Conservation (phyloP, 805 yeast species). For the Monosporozyma servazzii region DNA sequence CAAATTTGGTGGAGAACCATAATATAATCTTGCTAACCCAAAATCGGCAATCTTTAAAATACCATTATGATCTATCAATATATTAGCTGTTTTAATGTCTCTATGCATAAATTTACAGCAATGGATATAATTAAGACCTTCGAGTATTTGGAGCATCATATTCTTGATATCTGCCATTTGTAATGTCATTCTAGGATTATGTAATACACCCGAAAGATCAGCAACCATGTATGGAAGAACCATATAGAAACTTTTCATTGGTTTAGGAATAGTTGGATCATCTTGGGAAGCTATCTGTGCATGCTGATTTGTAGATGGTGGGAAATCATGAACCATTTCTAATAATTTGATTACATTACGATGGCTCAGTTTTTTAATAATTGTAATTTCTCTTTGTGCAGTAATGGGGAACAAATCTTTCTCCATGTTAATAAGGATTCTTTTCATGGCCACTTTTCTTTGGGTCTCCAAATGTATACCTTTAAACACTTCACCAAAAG, state of each 20-base stretch:
- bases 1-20: constrained; percentile 48
- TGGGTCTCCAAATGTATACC: constrained; percentile 45
- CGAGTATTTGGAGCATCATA: constrained; percentile 65
- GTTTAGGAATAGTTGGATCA: background rate
- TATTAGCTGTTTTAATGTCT: constrained; percentile 95
- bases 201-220: constrained; percentile 83
- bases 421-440: constrained; percentile 48
- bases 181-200: constrained; percentile 60
- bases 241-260: constrained; percentile 52
- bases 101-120: constrained; percentile 57
- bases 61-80: constrained; percentile 69
- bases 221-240: constrained; percentile 89
- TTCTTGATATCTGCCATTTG: constrained; percentile 68
- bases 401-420: constrained; percentile 77
- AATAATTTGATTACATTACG: constrained; percentile 64
- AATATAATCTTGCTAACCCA: constrained; percentile 76
- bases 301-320: constrained; percentile 16
- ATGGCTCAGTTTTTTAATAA: constrained; percentile 62
- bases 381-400: constrained; percentile 84
- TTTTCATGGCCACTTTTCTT: constrained; percentile 78
- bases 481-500: constrained; percentile 81
- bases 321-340: constrained; percentile 62
- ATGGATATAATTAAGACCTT: constrained; percentile 74
- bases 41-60: constrained; percentile 87
- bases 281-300: background rate